These are phyloP conservation scores for Cystobasidium tubakii DNA, from an alignment of 768 basidiomycete species.

Conservation along the genomic window DNA sequence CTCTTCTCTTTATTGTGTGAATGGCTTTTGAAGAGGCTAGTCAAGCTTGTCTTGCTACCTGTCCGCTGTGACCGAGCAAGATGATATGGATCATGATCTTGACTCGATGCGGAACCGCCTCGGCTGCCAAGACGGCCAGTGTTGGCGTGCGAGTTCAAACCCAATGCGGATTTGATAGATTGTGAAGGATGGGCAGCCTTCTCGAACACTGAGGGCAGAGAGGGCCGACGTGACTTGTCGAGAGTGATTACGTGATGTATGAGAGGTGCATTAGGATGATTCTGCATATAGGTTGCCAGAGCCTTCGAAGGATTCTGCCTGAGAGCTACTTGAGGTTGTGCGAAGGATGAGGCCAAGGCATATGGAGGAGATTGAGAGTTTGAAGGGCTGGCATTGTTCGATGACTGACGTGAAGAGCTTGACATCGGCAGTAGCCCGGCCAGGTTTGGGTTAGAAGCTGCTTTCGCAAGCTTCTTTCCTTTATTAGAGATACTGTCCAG, in stretches of 20 bases:
- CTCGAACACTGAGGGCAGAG: conserved; percentile 52
- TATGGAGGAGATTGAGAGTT: neutral
- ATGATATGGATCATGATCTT: conserved; percentile 29
- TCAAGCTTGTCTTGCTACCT: conserved; percentile 25
- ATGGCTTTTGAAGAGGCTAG: neutral
- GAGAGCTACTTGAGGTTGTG: conserved; percentile 14
- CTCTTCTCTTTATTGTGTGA: conserved; percentile 7
- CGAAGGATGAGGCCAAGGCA: neutral
- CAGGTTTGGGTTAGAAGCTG: conserved; percentile 32
- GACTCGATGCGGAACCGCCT: conserved; percentile 12
- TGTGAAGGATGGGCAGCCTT: conserved; percentile 50
- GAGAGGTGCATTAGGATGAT: conserved; percentile 9
- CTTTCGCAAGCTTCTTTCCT: conserved; percentile 34
- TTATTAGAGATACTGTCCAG: conserved; percentile 19
- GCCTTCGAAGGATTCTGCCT: conserved; percentile 13
- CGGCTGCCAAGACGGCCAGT: conserved; percentile 1
- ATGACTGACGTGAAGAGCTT: neutral
- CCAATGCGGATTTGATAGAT: conserved; percentile 47
- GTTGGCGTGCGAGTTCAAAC: conserved; percentile 32
- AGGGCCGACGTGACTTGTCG: conserved; percentile 46
- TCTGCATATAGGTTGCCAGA: conserved; percentile 1
- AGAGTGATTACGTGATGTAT: conserved; percentile 30
- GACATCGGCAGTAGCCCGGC: neutral
- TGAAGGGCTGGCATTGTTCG: neutral
- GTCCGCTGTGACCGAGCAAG: conserved; percentile 4